A percentile compares a stretch with the other conserved stretches of the same genome.
These are phyloP conservation scores for Solidago caesia DNA, from an alignment of 129 eudicot genomes.

Conservation along the genomic window DNA sequence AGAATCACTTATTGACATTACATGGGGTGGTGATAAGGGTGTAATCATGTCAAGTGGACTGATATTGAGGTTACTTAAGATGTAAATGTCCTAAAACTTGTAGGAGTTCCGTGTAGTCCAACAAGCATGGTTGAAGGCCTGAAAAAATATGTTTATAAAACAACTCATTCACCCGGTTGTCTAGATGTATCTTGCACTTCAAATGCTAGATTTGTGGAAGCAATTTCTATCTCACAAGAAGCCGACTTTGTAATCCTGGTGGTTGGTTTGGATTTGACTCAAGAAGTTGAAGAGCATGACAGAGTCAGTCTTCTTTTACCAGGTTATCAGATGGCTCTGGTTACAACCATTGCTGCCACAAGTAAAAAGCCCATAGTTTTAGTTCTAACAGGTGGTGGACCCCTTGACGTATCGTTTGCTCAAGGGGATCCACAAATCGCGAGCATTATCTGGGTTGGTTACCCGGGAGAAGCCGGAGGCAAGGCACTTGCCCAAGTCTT, in stretches of 20 bases:
- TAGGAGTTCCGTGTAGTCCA: slow-evolving; percentile 76
- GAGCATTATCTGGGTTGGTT: slow-evolving; percentile 89
- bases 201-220: slow-evolving; percentile 47
- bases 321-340: slow-evolving; percentile 67
- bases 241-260: slow-evolving; percentile 74
- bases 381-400: slow-evolving; percentile 90
- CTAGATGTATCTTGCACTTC: slow-evolving; percentile 68
- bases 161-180: slow-evolving; percentile 60
- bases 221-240: slow-evolving; percentile 59
- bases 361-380: slow-evolving; percentile 68
- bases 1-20: too few species aligned
- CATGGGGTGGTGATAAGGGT: neutral
- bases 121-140: slow-evolving; percentile 62
- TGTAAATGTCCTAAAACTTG: slow-evolving; percentile 9
- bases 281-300: slow-evolving; percentile 89
- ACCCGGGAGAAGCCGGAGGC: slow-evolving; percentile 96
- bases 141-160: slow-evolving; percentile 43
- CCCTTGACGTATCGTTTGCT: slow-evolving; percentile 85
- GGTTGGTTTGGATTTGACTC: slow-evolving; percentile 76
- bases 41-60: neutral
- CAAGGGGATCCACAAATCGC: slow-evolving; percentile 53
- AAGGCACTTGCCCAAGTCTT: slow-evolving; percentile 71
- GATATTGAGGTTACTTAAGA: neutral
- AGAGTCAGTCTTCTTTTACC: slow-evolving; percentile 88
- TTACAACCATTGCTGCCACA: slow-evolving; percentile 53